Evolutionary conservation across 2,329 filamentous ascomycete species (phyloP).

Genomic region (Zasmidium cellare): DNA sequence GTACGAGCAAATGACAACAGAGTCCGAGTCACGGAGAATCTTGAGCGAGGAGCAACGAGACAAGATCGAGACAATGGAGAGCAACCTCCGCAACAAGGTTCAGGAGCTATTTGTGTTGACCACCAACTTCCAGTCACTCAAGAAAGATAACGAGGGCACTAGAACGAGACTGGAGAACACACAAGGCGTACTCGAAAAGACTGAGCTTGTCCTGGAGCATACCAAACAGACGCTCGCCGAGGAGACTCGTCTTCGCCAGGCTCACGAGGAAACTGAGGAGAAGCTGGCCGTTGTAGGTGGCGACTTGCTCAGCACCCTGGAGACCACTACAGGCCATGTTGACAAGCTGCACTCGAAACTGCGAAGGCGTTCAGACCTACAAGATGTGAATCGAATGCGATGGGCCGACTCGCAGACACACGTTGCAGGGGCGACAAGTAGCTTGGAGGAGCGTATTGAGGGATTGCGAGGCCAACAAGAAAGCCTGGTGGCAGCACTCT

Average conservation of each 20-base stretch:
- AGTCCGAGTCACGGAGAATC: constrained; percentile 89
- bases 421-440: constrained; percentile 72
- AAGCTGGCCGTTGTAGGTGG: constrained; percentile 72
- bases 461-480: constrained; percentile 73
- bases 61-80: constrained; percentile 89
- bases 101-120: constrained; percentile 88
- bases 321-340: constrained; percentile 77
- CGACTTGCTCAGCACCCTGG: constrained; percentile 74
- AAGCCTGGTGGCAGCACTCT: constrained; percentile 66
- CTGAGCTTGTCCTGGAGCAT: constrained; percentile 76
- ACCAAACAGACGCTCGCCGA: constrained; percentile 76
- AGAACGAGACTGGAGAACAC: constrained; percentile 73
- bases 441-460: constrained; percentile 74
- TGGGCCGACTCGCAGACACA: constrained; percentile 77
- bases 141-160: constrained; percentile 84
- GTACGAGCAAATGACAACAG: constrained; percentile 86
- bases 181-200: constrained; percentile 79
- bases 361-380: constrained; percentile 78
- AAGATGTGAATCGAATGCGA: constrained; percentile 71
- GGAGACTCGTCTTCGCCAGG: constrained; percentile 76
- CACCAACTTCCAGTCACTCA: constrained; percentile 81
- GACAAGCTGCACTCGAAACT: constrained; percentile 83
- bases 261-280: constrained; percentile 81
- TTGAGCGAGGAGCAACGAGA: constrained; percentile 89
- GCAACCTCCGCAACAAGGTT: constrained; percentile 86